Evolutionary conservation across 1,284 basidiomycete genomes (phyloP).

Genomic region (Leccinum fuscescens): DNA sequence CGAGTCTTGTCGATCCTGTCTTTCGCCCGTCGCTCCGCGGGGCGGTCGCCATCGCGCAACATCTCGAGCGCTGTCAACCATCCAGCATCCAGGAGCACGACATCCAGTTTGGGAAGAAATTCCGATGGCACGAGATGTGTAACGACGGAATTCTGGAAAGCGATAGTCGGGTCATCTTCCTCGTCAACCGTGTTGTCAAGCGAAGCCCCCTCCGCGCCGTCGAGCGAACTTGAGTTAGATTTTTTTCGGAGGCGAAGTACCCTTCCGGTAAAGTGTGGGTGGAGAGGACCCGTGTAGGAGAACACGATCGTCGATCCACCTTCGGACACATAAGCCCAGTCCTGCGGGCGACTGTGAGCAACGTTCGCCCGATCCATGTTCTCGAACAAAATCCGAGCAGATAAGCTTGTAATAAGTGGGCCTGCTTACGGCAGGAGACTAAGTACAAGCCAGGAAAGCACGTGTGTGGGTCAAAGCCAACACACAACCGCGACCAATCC

Average conservation of each 20-base stretch:
- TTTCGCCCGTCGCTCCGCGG: slow-evolving; percentile 49
- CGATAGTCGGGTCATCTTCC: slow-evolving; percentile 57
- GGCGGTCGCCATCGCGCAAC: slow-evolving; percentile 50
- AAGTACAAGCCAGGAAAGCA: too few species aligned
- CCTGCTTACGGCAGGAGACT: too few species aligned
- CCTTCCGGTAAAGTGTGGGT: slow-evolving; percentile 54
- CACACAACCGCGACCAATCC: slow-evolving; percentile 6
- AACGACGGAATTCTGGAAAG: slow-evolving; percentile 63
- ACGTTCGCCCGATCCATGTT: slow-evolving; percentile 20
- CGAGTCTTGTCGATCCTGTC: slow-evolving; percentile 59
- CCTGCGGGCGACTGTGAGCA: slow-evolving; percentile 44
- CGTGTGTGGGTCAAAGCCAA: background rate
- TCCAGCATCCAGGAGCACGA: slow-evolving; percentile 48
- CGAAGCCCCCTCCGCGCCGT: background rate
- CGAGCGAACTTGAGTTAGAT: background rate
- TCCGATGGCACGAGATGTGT: slow-evolving; percentile 54
- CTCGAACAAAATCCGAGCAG: background rate
- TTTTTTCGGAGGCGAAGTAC: slow-evolving; percentile 76
- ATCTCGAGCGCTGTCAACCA: slow-evolving; percentile 63
- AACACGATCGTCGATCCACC: slow-evolving; percentile 90
- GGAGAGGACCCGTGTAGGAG: slow-evolving; percentile 62
- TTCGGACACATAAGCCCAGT: slow-evolving; percentile 87
- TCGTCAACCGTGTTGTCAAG: background rate
- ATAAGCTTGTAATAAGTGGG: too few species aligned
- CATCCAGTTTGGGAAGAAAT: slow-evolving; percentile 56